Base-by-base conservation (phyloP, 495 filamentous ascomycete species). In the Penicillium canariense region DNA sequence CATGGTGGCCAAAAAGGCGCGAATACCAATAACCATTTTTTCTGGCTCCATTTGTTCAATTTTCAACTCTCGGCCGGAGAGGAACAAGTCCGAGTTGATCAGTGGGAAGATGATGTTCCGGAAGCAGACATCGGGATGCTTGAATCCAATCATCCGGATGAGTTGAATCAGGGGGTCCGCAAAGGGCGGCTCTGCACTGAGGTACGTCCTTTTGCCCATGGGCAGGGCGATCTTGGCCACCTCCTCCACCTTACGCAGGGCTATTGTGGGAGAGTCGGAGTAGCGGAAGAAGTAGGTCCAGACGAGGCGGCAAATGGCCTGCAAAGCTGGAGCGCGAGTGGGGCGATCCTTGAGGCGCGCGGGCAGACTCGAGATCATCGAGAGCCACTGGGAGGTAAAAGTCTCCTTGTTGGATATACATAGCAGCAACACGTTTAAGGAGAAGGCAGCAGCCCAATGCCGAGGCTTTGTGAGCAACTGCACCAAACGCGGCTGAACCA, bases 41-140 rank as follows among this genome's bases (percentile, higher is more conserved):
- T 99, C 94, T 0, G 94, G 94, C 47, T 97, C 94, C 60, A 99
- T 84, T 61, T 94, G 89, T 64, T 97, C 93, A 44, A 96, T 87
- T 63, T 84, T 90, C 52, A 94, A 74, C 26, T 96, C 91, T 65
- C 82, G 86, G 27, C 87, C 86, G 2, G 82, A 82, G 8, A 72
- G 51, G 64, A 98, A 91, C 27, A 89, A 74, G 34, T 99, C 94
- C 6, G 90, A 89, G 66, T 96, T 97, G 60, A 99, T 87, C 46
- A 99, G 71, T 8, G 93, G 94, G 66, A 96, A 99, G 17, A 99
- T 89, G 50, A 97, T 89, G 48, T 75, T 89, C 56, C 85, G 82
- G 69, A 97, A 96, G 68, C 91, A 96, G 43, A 93, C 84, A 58
- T 97, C 94, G 31, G 91, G 93, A 63, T 96, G 83, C 65, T 89